A percentile compares a stretch with the other conserved stretches of the same genome.
Conservation (phyloP, 2,329 filamentous ascomycete species). For the Cytospora chrysosperma region DNA sequence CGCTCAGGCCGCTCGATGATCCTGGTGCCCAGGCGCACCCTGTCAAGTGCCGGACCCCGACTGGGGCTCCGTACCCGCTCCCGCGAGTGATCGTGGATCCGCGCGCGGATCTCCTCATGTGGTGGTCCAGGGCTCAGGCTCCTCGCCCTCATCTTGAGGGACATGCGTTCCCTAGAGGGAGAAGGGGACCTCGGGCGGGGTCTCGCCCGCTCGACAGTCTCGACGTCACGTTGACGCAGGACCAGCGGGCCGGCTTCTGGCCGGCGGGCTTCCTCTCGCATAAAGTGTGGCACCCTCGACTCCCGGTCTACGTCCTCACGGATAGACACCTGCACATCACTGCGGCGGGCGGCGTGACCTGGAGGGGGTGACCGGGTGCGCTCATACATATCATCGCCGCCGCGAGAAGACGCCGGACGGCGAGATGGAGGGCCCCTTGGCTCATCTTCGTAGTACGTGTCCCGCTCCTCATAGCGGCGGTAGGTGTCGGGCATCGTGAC, state of each 20-base stretch:
- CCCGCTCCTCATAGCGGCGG: conserved; percentile 45
- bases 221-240: conserved; percentile 54
- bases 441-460: conserved; percentile 41
- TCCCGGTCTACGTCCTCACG: conserved; percentile 44
- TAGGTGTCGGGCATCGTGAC: conserved; percentile 30
- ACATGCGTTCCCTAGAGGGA: conserved; percentile 42
- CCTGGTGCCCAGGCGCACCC: conserved; percentile 31
- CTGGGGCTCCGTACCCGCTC: conserved; percentile 33
- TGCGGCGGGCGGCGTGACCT: conserved; percentile 22
- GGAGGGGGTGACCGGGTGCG: conserved; percentile 20
- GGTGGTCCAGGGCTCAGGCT: conserved; percentile 38
- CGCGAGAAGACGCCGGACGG: conserved; percentile 16
- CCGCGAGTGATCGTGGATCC: conserved; percentile 33
- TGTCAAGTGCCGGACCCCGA: conserved; percentile 22
- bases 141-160: conserved; percentile 39
- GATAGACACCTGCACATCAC: conserved; percentile 40
- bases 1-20: conserved; percentile 41
- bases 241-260: conserved; percentile 52
- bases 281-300: conserved; percentile 48
- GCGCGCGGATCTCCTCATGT: conserved; percentile 32
- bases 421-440: conserved; percentile 18
- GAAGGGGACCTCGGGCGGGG: conserved; percentile 47
- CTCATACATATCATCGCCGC: conserved; percentile 24
- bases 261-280: conserved; percentile 50
- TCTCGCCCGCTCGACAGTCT: conserved; percentile 50